Conservation (phyloP, 164 flowering plant species). For the Platanus orientalis region DNA sequence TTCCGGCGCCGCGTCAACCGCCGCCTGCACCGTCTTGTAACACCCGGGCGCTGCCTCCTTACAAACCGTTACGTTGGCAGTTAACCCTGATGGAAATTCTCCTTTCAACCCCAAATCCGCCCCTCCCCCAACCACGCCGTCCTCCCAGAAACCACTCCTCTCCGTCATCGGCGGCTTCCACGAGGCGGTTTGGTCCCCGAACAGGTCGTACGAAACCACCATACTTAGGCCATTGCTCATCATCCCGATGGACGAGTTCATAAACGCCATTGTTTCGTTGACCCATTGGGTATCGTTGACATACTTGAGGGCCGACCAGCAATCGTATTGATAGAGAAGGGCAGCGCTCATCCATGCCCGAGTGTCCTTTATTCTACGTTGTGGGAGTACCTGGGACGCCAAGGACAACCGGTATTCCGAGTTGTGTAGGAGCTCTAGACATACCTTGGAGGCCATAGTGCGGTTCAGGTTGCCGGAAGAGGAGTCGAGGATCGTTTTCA, state of each 20-base stretch:
- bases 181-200: slow-evolving; percentile 35
- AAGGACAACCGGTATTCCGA: slow-evolving; percentile 38
- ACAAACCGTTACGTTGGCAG: slow-evolving; percentile 65
- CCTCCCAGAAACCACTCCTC: slow-evolving; percentile 77
- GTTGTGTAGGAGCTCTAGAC: slow-evolving; percentile 44
- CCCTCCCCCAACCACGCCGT: slow-evolving; percentile 15
- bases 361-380: slow-evolving; percentile 46
- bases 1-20: slow-evolving; percentile 66
- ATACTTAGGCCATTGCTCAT: slow-evolving; percentile 69
- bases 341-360: no score
- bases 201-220: slow-evolving; percentile 48
- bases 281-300: slow-evolving; percentile 55
- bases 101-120: slow-evolving; percentile 21
- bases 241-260: slow-evolving; percentile 26
- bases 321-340: no score
- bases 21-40: no score
- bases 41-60: slow-evolving; percentile 39
- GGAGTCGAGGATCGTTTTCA: slow-evolving; percentile 34
- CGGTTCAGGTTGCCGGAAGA: slow-evolving; percentile 46
- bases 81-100: slow-evolving; percentile 35
- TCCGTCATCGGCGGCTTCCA: slow-evolving; percentile 81
- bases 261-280: slow-evolving; percentile 51
- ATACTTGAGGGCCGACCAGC: slow-evolving; percentile 65
- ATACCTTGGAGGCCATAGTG: slow-evolving; percentile 49
- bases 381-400: slow-evolving; percentile 24